A percentile compares a stretch with the other conserved stretches of the same genome.
Evolutionary conservation across 78 protist species (phyloP).

Genomic region (Dictyostelium capitatum): DNA sequence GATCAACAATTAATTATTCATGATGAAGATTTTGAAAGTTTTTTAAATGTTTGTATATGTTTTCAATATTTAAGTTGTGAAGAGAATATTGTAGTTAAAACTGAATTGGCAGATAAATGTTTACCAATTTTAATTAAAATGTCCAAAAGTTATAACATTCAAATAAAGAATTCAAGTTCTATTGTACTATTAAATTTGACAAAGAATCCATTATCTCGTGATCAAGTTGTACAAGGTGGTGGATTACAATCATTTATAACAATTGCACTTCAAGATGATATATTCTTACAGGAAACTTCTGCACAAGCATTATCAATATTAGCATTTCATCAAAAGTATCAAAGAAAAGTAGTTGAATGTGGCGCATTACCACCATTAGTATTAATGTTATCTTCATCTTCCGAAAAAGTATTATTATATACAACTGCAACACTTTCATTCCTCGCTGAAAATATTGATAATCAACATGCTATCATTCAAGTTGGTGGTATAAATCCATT

Average conservation of each 20-base stretch:
- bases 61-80: slow-evolving; percentile 44
- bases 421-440: slow-evolving; percentile 6
- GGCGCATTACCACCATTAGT: slow-evolving; percentile 71
- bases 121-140: slow-evolving; percentile 25
- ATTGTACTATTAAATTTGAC: slow-evolving; percentile 45
- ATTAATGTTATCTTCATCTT: slow-evolving; percentile 28
- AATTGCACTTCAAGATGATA: slow-evolving; percentile 17
- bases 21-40: slow-evolving; percentile 32
- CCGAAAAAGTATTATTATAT: slow-evolving; percentile 39
- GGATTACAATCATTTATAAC: slow-evolving; percentile 38
- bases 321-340: slow-evolving; percentile 48
- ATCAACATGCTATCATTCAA: slow-evolving; percentile 47
- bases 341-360: slow-evolving; percentile 69
- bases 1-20: slow-evolving; percentile 13
- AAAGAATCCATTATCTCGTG: slow-evolving; percentile 61
- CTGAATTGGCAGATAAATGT: slow-evolving; percentile 37
- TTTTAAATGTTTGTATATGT: slow-evolving; percentile 48
- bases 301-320: slow-evolving; percentile 58
- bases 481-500: slow-evolving; percentile 69
- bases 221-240: slow-evolving; percentile 6
- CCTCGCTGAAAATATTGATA: slow-evolving; percentile 46
- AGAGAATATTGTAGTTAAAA: slow-evolving; percentile 37
- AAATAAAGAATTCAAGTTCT: slow-evolving; percentile 31
- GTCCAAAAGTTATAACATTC: slow-evolving; percentile 15
- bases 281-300: slow-evolving; percentile 24